Base-by-base conservation (phyloP, 2,329 filamentous ascomycete species). In the Cladorrhinum sp. region DNA sequence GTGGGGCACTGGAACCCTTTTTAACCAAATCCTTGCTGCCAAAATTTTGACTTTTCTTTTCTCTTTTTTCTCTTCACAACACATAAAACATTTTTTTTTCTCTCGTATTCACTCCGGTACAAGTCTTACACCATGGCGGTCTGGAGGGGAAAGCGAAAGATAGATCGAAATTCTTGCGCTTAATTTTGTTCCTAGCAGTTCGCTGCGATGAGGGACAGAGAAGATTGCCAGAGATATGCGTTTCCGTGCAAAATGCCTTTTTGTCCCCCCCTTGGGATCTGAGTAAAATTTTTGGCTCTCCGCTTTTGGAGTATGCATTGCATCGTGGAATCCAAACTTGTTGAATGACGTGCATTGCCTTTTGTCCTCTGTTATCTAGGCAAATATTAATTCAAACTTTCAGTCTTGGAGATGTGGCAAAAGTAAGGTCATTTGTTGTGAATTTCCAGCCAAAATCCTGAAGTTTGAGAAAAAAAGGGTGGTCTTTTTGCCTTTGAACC, bases 91-190 rank as follows among this genome's bases (percentile, higher is more conserved):
- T 62, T 23, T 49, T 66, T n/a, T 73, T 36, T 78, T 81, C 80
- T 80, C 81, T 78, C 83, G 82, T 83, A 89, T 89, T 88, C 86
- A 89, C 86, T 88, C 85, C 83, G 81, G 79, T 77, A 82, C 79
- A 78, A 76, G 76, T 78, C 72, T 75, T 76, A 73, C 77, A 78
- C 82, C 78, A 81, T 79, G 78, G 67, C 68, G 67, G 69, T 71
- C 74, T 79, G 82, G 86, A 88, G 85, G 86, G 86, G 86, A 89
- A 89, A 88, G 77, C 82, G 85, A 81, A 85, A 85, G 86, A 86
- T 71, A 89, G 86, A 87, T 69, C 60, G 73, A 79, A 60, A 48
- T 71, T 66, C 77, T 76, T 73, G 73, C 74, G 75, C 79, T 82
- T 81, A 80, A 78, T 74, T 79, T 74, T 79, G 76, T 73, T 75